phyloP scores from a whole-genome alignment of 768 basidiomycete species.

The Psilocybe cyanescens region DNA sequence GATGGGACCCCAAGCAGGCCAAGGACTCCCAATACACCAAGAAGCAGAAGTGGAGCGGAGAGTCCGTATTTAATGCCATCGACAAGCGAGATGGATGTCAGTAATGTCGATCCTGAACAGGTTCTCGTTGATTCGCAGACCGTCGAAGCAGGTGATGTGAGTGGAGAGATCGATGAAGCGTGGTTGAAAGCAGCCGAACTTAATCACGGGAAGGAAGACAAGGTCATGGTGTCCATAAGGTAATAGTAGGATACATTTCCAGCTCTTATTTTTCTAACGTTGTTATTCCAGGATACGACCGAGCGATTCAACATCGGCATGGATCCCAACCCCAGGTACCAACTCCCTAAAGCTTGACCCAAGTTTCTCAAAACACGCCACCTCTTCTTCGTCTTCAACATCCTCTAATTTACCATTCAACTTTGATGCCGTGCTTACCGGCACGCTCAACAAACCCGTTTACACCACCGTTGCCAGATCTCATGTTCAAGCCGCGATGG shows the following conservation, averaged over 20 bases:
- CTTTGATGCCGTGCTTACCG: slow-evolving; percentile 79
- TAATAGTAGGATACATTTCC: slow-evolving; percentile 28
- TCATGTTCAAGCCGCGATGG: slow-evolving; percentile 92
- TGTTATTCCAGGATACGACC: slow-evolving; percentile 61
- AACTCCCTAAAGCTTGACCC: slow-evolving; percentile 67
- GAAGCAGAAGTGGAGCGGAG: slow-evolving; percentile 46
- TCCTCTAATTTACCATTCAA: slow-evolving; percentile 48
- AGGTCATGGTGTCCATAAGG: slow-evolving; percentile 87
- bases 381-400: slow-evolving; percentile 22
- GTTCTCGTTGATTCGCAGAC: slow-evolving; percentile 76
- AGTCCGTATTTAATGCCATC: slow-evolving; percentile 51
- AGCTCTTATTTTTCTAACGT: not conserved
- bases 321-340: slow-evolving; percentile 49
- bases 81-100: slow-evolving; percentile 76
- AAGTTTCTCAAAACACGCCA: slow-evolving; percentile 50
- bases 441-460: slow-evolving; percentile 78
- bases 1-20: slow-evolving; percentile 42
- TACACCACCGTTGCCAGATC: slow-evolving; percentile 77
- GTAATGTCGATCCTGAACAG: slow-evolving; percentile 73
- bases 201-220: slow-evolving; percentile 76
- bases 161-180: slow-evolving; percentile 68
- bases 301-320: slow-evolving; percentile 52
- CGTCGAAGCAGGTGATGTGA: slow-evolving; percentile 70
- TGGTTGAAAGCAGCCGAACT: slow-evolving; percentile 43
- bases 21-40: slow-evolving; percentile 57